Percentiles rank a stretch among this genome's conserved stretches.
These are phyloP conservation scores for Naegleria fowleri DNA, from an alignment of 208 protist genomes.

Conservation along the genomic window DNA sequence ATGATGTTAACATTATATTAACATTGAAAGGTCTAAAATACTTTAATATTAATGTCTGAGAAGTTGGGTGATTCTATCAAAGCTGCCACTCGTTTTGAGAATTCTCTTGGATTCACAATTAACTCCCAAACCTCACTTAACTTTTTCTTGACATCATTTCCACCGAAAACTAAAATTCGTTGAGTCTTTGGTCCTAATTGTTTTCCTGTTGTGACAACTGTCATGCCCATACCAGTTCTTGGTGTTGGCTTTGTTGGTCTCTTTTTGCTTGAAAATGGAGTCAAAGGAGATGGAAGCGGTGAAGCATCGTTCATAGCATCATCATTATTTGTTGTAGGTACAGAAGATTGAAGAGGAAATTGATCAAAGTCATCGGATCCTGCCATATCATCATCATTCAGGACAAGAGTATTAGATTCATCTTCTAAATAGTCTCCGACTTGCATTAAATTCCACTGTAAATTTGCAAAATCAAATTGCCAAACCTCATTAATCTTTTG, in stretches of 20 bases:
- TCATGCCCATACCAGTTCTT: not conserved
- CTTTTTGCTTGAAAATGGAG: not conserved
- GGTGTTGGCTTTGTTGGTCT: not conserved
- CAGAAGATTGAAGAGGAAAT: not conserved
- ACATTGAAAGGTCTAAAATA: not conserved
- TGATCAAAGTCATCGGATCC: not conserved
- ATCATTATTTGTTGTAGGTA: not conserved
- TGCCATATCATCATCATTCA: not conserved
- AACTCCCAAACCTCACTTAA: slow-evolving; percentile 9
- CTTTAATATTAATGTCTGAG: not conserved
- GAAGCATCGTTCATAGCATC: not conserved
- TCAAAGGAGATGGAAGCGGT: not conserved
- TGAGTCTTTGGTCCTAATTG: not conserved
- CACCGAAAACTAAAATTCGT: not conserved
- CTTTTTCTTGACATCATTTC: not conserved
- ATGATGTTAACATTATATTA: too few species aligned
- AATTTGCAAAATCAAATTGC: slow-evolving; percentile 4
- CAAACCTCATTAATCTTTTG: slow-evolving; percentile 15
- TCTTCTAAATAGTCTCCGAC: not conserved
- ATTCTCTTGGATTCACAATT: not conserved
- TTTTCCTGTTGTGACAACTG: not conserved
- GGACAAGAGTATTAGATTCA: not conserved
- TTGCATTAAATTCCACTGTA: slow-evolving; percentile 1
- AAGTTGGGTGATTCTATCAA: not conserved
- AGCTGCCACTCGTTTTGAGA: not conserved